Conservation (phyloP, 2,329 filamentous ascomycete genomes). For the Paraphaeosphaeria sporulosa region DNA sequence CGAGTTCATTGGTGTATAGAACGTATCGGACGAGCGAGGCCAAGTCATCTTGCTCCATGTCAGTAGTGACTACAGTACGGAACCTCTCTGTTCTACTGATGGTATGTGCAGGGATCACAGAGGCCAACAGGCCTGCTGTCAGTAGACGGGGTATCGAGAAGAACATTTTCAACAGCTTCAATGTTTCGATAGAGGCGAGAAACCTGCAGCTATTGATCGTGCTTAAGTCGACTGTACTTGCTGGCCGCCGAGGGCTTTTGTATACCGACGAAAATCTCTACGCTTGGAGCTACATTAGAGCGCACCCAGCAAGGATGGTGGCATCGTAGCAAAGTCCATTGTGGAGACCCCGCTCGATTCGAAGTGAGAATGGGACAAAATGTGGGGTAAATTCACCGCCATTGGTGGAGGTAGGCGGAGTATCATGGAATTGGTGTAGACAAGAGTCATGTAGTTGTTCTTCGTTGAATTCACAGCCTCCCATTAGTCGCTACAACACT, state of each 20-base stretch:
- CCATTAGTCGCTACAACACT: background rate
- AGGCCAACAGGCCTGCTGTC: conserved; percentile 3
- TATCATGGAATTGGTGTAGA: background rate
- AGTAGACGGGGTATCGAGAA: conserved; percentile 2
- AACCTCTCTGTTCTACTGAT: conserved; percentile 6
- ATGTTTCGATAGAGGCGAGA: background rate
- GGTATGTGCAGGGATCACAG: background rate
- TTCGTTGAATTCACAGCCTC: background rate
- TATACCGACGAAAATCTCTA: background rate
- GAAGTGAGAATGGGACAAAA: background rate
- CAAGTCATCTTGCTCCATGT: conserved; percentile 23
- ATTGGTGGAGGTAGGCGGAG: background rate
- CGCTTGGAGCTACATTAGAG: background rate
- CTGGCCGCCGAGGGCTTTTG: background rate
- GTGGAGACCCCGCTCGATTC: conserved; percentile 5
- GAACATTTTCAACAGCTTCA: background rate
- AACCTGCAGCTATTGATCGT: background rate
- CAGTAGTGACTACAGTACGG: conserved; percentile 21
- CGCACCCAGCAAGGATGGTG: background rate
- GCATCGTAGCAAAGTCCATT: background rate
- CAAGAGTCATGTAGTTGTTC: background rate
- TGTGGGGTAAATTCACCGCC: conserved; percentile 1
- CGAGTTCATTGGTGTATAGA: conserved; percentile 21
- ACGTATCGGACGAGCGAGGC: conserved; percentile 22
- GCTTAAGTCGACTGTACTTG: background rate